A percentile compares a stretch with the other conserved stretches of the same genome.
phyloP scores from a whole-genome alignment of 129 eudicot species.

The Glebionis coronaria region DNA sequence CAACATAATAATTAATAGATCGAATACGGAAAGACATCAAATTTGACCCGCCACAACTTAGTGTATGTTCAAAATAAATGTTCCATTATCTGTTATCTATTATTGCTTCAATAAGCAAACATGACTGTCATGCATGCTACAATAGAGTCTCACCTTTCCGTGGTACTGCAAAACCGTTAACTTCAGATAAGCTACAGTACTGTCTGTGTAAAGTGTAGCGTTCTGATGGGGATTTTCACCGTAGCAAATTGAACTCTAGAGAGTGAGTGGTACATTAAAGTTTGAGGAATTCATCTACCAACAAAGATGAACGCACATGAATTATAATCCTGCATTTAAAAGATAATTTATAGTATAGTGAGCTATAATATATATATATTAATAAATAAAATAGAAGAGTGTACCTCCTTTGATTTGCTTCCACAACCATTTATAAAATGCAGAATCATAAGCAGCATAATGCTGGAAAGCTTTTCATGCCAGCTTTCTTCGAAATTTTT shows the following conservation, averaged over 20 bases:
- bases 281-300: constrained; percentile 72
- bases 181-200: constrained; percentile 82
- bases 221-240: constrained; percentile 99
- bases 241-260: constrained; percentile 81
- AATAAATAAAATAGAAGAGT: background rate
- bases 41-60: too few species aligned
- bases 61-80: background rate
- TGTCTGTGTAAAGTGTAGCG: constrained; percentile 88
- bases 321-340: constrained; percentile 5
- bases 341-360: background rate
- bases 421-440: constrained; percentile 98
- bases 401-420: constrained; percentile 78
- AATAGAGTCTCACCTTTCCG: constrained; percentile 65
- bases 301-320: constrained; percentile 12
- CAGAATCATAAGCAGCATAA: constrained; percentile 92
- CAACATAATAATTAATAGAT: too few species aligned
- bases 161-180: constrained; percentile 96
- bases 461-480: constrained; percentile 99
- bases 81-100: background rate
- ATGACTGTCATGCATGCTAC: constrained; percentile 1
- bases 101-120: background rate
- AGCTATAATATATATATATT: background rate
- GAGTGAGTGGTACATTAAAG: constrained; percentile 65
- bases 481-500: constrained; percentile 64
- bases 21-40: too few species aligned